A percentile compares a stretch with the other conserved stretches of the same genome.
phyloP scores from a whole-genome alignment of 1,139 yeast genomes.

The Hanseniaspora uvarum region DNA sequence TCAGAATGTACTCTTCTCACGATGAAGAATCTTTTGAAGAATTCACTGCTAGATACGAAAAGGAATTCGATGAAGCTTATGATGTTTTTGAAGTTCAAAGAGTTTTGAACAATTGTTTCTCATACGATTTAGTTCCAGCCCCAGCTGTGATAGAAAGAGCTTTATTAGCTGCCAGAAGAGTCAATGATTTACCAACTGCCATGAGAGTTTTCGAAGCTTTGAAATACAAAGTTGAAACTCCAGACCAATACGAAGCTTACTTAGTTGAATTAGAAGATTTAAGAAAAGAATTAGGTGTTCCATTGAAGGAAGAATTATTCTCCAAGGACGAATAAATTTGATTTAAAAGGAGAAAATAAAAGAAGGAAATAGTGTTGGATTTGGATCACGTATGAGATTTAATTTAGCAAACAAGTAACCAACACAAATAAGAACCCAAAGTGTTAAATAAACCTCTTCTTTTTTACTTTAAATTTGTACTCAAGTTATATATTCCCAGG shows the following conservation, averaged over 20 bases:
- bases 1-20: conserved; percentile 58
- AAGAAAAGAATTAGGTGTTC: conserved; percentile 87
- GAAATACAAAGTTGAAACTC: conserved; percentile 89
- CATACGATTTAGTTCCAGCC: conserved; percentile 97
- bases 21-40: conserved; percentile 86
- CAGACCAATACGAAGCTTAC: conserved; percentile 88
- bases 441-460: too few relatives aligned
- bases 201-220: conserved; percentile 92
- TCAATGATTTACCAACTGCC: conserved; percentile 96
- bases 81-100: conserved; percentile 95
- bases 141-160: conserved; percentile 95
- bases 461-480: background rate
- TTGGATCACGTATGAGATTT: too few relatives aligned
- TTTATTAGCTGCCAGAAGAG: conserved; percentile 96
- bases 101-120: conserved; percentile 90
- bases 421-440: too few relatives aligned
- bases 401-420: too few relatives aligned
- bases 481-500: background rate
- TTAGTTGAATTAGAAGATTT: conserved; percentile 86
- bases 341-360: background rate
- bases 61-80: conserved; percentile 95
- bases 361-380: background rate
- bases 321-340: conserved; percentile 31
- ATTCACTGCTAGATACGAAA: conserved; percentile 86
- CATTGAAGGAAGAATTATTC: conserved; percentile 85